Evolutionary conservation across 129 eudicot genomes (phyloP).

Genomic region (Tagetes patula): DNA sequence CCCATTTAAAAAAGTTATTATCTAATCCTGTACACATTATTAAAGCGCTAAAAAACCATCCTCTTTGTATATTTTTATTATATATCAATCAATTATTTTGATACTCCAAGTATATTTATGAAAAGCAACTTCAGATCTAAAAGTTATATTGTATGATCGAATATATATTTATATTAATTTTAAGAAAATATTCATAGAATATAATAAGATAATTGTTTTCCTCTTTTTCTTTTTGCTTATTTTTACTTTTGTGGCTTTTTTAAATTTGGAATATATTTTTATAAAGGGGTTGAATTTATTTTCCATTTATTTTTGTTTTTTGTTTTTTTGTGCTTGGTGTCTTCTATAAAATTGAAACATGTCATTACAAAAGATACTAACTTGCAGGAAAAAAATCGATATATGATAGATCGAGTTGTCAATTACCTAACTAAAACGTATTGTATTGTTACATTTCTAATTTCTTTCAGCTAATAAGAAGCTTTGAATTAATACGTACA

Average conservation of each 20-base stretch:
- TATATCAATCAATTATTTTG: neutral
- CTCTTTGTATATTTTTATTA: neutral
- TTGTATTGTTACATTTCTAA: too few species aligned
- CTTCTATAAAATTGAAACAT: neutral
- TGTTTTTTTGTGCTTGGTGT: slow-evolving; percentile 5
- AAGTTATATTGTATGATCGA: neutral
- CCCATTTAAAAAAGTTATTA: too few species aligned
- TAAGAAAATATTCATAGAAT: neutral
- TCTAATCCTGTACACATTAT: too few species aligned
- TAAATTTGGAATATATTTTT: slow-evolving; percentile 32
- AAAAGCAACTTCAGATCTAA: neutral
- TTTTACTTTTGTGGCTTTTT: slow-evolving; percentile 33
- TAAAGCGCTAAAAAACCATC: too few species aligned
- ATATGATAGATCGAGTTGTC: neutral
- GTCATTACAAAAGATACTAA: neutral
- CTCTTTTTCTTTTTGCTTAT: slow-evolving; percentile 33
- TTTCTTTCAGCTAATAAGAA: too few species aligned
- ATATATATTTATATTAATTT: neutral
- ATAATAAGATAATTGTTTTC: slow-evolving; percentile 31
- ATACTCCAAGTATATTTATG: neutral
- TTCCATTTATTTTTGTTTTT: slow-evolving; percentile 1
- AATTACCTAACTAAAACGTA: neutral
- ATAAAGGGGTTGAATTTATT: slow-evolving; percentile 27
- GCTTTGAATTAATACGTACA: too few species aligned
- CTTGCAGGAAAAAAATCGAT: neutral